These are phyloP conservation scores for Aureobasidium pullulans DNA, from an alignment of 2,329 filamentous ascomycete species.

Conservation along the genomic window DNA sequence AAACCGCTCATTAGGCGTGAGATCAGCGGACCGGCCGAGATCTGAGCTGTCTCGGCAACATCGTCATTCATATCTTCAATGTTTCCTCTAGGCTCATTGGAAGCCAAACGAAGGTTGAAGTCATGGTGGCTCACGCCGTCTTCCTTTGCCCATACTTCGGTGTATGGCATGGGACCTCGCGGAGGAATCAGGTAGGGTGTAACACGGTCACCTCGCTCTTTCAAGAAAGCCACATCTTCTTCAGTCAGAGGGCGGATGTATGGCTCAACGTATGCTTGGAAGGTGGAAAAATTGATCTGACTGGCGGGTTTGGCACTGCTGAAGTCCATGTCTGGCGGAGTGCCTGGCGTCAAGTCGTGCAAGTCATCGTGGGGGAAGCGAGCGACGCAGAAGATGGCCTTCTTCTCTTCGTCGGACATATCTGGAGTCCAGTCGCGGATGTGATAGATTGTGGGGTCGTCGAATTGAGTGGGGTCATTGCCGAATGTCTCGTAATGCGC, in stretches of 20 bases:
- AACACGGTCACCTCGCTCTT: slow-evolving; percentile 75
- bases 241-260: slow-evolving; percentile 86
- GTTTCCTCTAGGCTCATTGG: slow-evolving; percentile 75
- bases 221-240: slow-evolving; percentile 86
- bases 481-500: slow-evolving; percentile 78
- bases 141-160: slow-evolving; percentile 88
- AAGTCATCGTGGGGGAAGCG: slow-evolving; percentile 76
- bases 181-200: slow-evolving; percentile 80
- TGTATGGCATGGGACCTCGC: slow-evolving; percentile 77
- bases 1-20: slow-evolving; percentile 73
- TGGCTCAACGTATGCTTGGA: slow-evolving; percentile 85
- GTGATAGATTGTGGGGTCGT: slow-evolving; percentile 89
- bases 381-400: slow-evolving; percentile 80
- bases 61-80: slow-evolving; percentile 85
- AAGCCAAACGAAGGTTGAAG: slow-evolving; percentile 55
- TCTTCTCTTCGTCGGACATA: slow-evolving; percentile 80
- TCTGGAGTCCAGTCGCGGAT: slow-evolving; percentile 66
- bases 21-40: slow-evolving; percentile 82
- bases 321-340: slow-evolving; percentile 89
- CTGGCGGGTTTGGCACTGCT: slow-evolving; percentile 88
- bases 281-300: slow-evolving; percentile 89
- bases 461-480: slow-evolving; percentile 81
- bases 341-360: slow-evolving; percentile 76
- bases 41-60: slow-evolving; percentile 76
- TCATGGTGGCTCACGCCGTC: slow-evolving; percentile 75